A percentile compares a stretch with the other conserved stretches of the same genome.
These are phyloP conservation scores for Ustilago crameri DNA, from an alignment of 1,284 basidiomycete species.

Conservation along the genomic window DNA sequence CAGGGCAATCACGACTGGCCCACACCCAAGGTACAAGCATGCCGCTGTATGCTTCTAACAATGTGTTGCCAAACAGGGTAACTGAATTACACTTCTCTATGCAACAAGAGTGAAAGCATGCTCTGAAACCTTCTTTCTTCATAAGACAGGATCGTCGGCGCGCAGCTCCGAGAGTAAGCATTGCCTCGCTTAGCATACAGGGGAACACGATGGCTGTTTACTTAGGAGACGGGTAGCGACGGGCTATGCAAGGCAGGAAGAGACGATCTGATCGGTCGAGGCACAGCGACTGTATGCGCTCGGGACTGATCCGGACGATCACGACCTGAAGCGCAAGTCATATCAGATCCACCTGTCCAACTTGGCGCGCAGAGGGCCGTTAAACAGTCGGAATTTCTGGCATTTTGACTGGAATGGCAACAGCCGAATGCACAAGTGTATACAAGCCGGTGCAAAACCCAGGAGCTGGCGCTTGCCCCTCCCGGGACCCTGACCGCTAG, in stretches of 20 bases:
- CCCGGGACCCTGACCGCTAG: not conserved
- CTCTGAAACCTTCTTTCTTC: constrained; percentile 16
- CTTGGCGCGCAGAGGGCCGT: constrained; percentile 11
- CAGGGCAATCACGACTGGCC: no score
- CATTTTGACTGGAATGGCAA: constrained; percentile 23
- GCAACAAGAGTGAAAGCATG: not conserved
- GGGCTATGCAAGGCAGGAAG: constrained; percentile 9
- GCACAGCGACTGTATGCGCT: not conserved
- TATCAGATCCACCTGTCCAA: constrained; percentile 45
- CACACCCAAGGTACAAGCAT: no score
- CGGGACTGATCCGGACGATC: not conserved
- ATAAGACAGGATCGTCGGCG: constrained; percentile 31
- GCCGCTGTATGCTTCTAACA: not conserved
- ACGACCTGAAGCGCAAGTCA: constrained; percentile 23
- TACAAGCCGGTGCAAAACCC: not conserved
- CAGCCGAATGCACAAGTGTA: not conserved
- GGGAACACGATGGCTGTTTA: not conserved
- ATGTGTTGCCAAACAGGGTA: constrained; percentile 10
- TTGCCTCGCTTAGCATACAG: constrained; percentile 4
- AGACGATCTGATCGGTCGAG: not conserved
- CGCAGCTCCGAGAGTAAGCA: constrained; percentile 11
- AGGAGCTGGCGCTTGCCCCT: no score
- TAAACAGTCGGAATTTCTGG: constrained; percentile 3
- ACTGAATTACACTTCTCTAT: constrained; percentile 5
- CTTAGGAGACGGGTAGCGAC: not conserved